A percentile compares a stretch with the other conserved stretches of the same genome.
These are phyloP conservation scores for Solanum commersonii DNA, from an alignment of 257 asterid species.

Conservation along the genomic window DNA sequence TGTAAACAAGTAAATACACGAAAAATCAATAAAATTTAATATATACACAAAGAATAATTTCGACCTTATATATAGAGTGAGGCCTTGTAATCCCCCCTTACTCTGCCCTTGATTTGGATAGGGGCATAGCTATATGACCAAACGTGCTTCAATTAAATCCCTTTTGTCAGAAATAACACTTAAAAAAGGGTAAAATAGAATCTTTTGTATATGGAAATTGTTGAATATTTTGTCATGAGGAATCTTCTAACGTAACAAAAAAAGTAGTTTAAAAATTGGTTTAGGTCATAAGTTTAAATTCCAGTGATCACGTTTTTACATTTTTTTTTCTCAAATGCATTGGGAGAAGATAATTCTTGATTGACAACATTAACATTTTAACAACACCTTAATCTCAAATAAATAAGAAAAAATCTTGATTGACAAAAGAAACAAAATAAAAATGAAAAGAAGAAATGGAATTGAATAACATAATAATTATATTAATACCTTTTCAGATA, in stretches of 20 bases:
- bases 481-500: conserved; percentile 23
- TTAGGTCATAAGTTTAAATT: neutral
- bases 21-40: fast-evolving
- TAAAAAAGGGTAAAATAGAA: neutral
- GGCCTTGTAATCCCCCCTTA: neutral
- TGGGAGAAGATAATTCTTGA: neutral
- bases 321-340: neutral
- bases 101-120: neutral
- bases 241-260: neutral
- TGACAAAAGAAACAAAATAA: neutral
- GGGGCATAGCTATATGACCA: neutral
- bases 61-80: neutral
- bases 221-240: neutral
- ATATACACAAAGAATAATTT: neutral
- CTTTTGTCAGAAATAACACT: neutral
- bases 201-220: neutral
- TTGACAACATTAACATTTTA: neutral
- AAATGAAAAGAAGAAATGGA: neutral
- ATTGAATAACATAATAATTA: neutral
- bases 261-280: neutral
- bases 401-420: neutral
- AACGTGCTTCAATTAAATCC: neutral
- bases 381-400: neutral
- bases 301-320: neutral
- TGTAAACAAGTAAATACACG: neutral